Conservation (phyloP, 208 protist genomes). For the Acanthamoeba royreba region DNA sequence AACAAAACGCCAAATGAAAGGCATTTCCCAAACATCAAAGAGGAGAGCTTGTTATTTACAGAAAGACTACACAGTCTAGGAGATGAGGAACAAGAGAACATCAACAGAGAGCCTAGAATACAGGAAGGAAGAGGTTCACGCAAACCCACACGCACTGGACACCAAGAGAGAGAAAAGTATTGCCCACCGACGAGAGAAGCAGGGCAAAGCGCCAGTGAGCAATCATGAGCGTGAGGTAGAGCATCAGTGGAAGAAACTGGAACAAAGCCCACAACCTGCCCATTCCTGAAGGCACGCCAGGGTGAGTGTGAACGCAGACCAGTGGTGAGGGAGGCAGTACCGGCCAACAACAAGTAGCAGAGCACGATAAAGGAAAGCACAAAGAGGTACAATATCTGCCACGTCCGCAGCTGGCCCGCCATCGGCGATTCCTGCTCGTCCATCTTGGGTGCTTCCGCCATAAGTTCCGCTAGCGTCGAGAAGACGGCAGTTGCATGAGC, state of each 20-base stretch:
- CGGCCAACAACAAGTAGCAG: not conserved
- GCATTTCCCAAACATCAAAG: no score
- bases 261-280: not conserved
- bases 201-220: not conserved
- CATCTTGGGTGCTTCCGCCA: not conserved
- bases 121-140: not conserved
- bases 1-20: no score
- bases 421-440: not conserved
- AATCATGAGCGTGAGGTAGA: not conserved
- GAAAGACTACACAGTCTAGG: no score
- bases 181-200: not conserved
- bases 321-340: no score
- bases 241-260: not conserved
- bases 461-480: not conserved
- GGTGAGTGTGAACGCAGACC: no score
- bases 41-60: no score
- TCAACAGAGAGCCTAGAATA: not conserved
- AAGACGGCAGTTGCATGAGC: not conserved
- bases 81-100: no score
- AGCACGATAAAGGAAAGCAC: not conserved
- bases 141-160: not conserved
- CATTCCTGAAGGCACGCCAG: not conserved
- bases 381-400: not conserved
- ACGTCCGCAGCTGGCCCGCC: not conserved
- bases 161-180: not conserved